Conservation (phyloP, 164 flowering plant genomes). For the Aristolochia californica region DNA sequence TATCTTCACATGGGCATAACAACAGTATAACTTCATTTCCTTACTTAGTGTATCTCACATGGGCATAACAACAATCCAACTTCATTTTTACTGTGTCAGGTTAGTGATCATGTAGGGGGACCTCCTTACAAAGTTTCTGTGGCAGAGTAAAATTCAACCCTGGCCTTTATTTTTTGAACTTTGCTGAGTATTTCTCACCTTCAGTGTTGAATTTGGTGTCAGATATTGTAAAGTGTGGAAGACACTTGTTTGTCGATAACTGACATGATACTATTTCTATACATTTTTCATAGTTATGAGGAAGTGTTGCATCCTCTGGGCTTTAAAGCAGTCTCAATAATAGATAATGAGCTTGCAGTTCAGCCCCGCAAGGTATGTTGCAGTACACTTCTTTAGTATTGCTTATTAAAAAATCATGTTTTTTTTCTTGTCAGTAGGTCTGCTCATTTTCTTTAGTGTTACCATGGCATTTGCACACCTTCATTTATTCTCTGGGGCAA, state of each 20-base stretch:
- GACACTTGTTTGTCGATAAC: too few species aligned
- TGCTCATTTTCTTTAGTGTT: not conserved
- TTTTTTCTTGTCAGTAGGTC: too few species aligned
- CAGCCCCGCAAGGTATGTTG: slow-evolving; percentile 46
- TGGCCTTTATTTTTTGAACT: not conserved
- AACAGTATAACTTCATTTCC: too few species aligned
- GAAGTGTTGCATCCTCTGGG: slow-evolving; percentile 56
- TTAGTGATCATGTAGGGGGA: slow-evolving; percentile 54
- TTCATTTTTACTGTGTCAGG: slow-evolving; percentile 25
- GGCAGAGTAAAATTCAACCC: slow-evolving; percentile 38
- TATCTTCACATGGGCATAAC: too few species aligned
- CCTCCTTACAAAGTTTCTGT: slow-evolving; percentile 71
- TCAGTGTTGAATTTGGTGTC: too few species aligned
- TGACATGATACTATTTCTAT: too few species aligned
- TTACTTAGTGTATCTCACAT: too few species aligned
- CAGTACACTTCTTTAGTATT: not conserved
- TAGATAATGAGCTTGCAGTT: slow-evolving; percentile 56
- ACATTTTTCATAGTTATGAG: slow-evolving; percentile 42
- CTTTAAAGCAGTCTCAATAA: slow-evolving; percentile 38
- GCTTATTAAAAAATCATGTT: not conserved
- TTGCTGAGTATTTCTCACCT: not conserved
- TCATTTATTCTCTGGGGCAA: not conserved
- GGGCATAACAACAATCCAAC: too few species aligned
- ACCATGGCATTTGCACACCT: not conserved
- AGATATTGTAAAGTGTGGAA: too few species aligned